phyloP scores from a whole-genome alignment of 1,284 basidiomycete genomes.

The Mycosarcoma maydis region DNA sequence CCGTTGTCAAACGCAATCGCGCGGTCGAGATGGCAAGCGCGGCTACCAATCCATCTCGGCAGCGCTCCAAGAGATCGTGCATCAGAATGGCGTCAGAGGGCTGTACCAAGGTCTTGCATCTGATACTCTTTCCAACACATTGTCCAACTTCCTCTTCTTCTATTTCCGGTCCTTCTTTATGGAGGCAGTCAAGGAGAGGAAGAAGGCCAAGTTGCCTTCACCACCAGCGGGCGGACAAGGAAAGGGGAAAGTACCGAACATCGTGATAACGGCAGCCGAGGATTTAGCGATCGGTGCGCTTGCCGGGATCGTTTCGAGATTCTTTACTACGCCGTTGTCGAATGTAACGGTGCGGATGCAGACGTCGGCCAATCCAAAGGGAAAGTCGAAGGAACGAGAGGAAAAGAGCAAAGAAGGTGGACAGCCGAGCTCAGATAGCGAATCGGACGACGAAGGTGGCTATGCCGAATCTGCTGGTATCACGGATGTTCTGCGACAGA shows the following conservation, averaged over 20 bases:
- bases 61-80: constrained; percentile 47
- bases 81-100: constrained; percentile 47
- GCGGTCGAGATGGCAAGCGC: constrained; percentile 33
- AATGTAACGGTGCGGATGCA: constrained; percentile 70
- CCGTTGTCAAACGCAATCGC: constrained; percentile 64
- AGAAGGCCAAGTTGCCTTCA: constrained; percentile 20
- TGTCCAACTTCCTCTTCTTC: constrained; percentile 66
- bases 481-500: constrained; percentile 61
- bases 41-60: constrained; percentile 40
- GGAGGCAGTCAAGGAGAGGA: constrained; percentile 30
- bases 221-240: constrained; percentile 11
- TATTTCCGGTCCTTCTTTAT: constrained; percentile 57
- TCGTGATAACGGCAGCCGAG: constrained; percentile 64
- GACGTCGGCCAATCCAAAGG: constrained; percentile 55
- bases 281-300: constrained; percentile 69
- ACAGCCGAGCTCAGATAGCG: constrained; percentile 40
- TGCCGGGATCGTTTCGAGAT: constrained; percentile 68
- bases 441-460: constrained; percentile 64
- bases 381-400: constrained; percentile 23
- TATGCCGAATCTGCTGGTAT: constrained; percentile 57
- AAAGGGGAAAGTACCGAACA: constrained; percentile 23
- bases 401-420: not conserved
- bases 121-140: constrained; percentile 68
- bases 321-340: constrained; percentile 69
- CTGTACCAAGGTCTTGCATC: constrained; percentile 67